These are phyloP conservation scores for Echinochloa phyllopogon DNA, from an alignment of 176 grass and related monocot species.

Conservation along the genomic window DNA sequence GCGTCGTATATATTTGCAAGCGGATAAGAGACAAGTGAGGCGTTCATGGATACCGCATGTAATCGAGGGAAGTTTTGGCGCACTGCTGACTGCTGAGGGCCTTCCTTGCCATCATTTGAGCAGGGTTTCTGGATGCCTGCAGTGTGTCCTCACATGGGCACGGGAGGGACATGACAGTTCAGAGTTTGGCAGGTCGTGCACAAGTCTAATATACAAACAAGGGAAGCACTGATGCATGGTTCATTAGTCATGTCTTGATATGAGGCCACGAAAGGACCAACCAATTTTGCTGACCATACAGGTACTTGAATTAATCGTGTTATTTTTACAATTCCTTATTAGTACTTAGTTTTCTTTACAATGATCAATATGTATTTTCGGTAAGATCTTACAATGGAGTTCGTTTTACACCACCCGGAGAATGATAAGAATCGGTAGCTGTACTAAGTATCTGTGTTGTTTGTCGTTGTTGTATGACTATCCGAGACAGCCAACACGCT, in stretches of 20 bases:
- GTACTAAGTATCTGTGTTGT: conserved; percentile 32
- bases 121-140: conserved; percentile 31
- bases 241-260: conserved; percentile 15
- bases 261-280: conserved; percentile 15
- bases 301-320: neutral
- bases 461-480: conserved; percentile 36
- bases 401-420: neutral
- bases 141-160: conserved; percentile 38
- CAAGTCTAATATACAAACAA: neutral
- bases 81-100: neutral
- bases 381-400: conserved; percentile 16
- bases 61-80: conserved; percentile 60
- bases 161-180: conserved; percentile 31
- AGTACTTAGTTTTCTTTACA: conserved; percentile 27
- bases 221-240: neutral
- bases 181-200: conserved; percentile 25
- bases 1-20: conserved; percentile 9
- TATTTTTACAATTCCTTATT: conserved; percentile 39
- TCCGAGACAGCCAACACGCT: neutral
- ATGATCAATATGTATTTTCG: conserved; percentile 19
- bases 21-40: neutral
- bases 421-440: neutral
- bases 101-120: neutral
- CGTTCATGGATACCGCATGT: conserved; percentile 53
- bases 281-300: neutral